Evolutionary conservation across 805 yeast species (phyloP).

Genomic region (Tetrapisispora iriomotensis): DNA sequence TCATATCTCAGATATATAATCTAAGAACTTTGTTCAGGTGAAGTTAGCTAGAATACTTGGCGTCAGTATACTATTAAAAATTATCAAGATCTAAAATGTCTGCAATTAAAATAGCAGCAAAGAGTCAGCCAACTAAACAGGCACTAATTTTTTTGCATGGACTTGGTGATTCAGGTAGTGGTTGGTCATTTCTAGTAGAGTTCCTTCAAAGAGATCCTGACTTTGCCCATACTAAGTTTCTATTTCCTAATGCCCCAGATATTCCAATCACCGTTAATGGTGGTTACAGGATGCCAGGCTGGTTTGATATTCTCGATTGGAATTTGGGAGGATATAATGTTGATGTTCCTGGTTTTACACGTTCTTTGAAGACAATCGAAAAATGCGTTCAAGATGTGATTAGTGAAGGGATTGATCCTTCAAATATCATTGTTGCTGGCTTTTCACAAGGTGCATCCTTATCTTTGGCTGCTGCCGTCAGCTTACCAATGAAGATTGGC

Average conservation of each 20-base stretch:
- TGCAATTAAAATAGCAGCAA: conserved; percentile 28
- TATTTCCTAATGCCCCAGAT: conserved; percentile 86
- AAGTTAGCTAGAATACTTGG: too few relatives aligned
- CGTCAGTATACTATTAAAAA: too few relatives aligned
- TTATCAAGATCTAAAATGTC: not conserved
- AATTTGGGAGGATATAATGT: conserved; percentile 34
- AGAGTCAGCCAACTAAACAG: conserved; percentile 38
- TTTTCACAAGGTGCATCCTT: conserved; percentile 92
- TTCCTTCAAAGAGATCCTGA: conserved; percentile 38
- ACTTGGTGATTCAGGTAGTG: conserved; percentile 81
- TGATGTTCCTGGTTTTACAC: conserved; percentile 47
- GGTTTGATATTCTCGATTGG: conserved; percentile 71
- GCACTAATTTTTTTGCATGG: conserved; percentile 80
- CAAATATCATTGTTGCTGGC: conserved; percentile 82
- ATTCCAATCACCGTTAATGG: conserved; percentile 59
- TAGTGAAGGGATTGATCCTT: conserved; percentile 44
- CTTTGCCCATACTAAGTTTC: conserved; percentile 51
- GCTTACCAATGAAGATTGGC: conserved; percentile 53
- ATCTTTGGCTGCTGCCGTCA: conserved; percentile 50
- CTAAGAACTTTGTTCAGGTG: too few relatives aligned
- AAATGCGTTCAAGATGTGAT: conserved; percentile 43
- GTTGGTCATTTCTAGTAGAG: conserved; percentile 79
- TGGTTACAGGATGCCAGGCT: conserved; percentile 63
- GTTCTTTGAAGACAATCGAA: conserved; percentile 38
- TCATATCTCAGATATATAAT: too few relatives aligned